Conservation (phyloP, 2,329 filamentous ascomycete genomes). For the Aspergillus tanneri region DNA sequence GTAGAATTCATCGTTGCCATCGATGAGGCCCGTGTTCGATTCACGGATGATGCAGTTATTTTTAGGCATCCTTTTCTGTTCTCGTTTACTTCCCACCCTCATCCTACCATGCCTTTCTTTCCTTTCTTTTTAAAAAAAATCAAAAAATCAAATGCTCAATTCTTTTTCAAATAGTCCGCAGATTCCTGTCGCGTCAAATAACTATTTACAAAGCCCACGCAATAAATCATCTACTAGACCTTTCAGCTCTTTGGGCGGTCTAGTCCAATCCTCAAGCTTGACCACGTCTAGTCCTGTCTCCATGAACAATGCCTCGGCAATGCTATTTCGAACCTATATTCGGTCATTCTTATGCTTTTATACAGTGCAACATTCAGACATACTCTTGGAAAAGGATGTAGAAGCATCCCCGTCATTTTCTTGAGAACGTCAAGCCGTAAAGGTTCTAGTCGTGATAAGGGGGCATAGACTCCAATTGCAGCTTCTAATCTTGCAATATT, state of each 20-base stretch:
- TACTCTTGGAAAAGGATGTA: conserved; percentile 80
- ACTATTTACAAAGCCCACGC: conserved; percentile 7
- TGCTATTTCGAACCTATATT: conserved; percentile 35
- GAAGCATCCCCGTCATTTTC: conserved; percentile 70
- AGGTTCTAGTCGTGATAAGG: conserved; percentile 57
- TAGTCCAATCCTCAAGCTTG: conserved; percentile 39
- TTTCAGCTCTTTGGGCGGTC: conserved; percentile 35
- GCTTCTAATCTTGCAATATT: conserved; percentile 80
- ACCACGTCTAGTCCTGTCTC: conserved; percentile 31
- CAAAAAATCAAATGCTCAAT: neutral
- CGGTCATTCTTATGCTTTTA: conserved; percentile 4
- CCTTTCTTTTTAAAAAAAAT: neutral
- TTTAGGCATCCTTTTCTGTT: conserved; percentile 24
- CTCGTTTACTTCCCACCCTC: too few species aligned
- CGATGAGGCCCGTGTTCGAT: conserved; percentile 50
- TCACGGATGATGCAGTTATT: conserved; percentile 45
- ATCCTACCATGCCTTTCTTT: conserved; percentile 8
- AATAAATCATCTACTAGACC: conserved; percentile 32
- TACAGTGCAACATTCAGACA: conserved; percentile 30
- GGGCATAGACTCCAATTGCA: conserved; percentile 75
- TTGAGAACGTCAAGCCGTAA: conserved; percentile 59
- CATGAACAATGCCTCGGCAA: conserved; percentile 40
- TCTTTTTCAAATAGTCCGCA: neutral
- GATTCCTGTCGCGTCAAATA: neutral
- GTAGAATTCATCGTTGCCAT: conserved; percentile 49